phyloP scores from a whole-genome alignment of 352 stramenopile genomes.

The Phytophthora colocasiae region DNA sequence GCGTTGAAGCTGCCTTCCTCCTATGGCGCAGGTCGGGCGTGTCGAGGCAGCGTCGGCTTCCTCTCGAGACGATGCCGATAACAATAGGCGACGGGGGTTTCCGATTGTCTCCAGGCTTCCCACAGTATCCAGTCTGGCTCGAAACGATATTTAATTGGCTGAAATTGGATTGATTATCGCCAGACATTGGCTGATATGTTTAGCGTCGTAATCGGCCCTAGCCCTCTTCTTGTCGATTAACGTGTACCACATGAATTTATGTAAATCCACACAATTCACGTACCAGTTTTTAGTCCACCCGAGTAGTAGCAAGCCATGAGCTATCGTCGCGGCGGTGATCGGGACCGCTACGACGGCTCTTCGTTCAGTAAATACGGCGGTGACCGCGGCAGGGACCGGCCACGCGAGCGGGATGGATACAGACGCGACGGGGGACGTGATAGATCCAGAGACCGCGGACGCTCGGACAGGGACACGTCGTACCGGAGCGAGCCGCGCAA shows the following conservation, averaged over 20 bases:
- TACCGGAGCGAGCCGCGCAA: conserved; percentile 37
- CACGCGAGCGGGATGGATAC: conserved; percentile 48
- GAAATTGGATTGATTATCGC: conserved; percentile 9
- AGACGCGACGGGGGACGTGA: conserved; percentile 36
- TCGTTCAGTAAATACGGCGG: conserved; percentile 38
- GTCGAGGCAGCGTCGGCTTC: conserved; percentile 13
- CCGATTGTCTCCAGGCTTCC: conserved; percentile 21
- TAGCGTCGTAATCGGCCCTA: conserved; percentile 23
- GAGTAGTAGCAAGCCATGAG: conserved; percentile 24
- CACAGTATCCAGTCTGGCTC: conserved; percentile 33
- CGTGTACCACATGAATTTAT: conserved; percentile 8
- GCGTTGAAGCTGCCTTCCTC: conserved; percentile 28
- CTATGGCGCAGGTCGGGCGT: conserved; percentile 21
- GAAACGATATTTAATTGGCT: conserved; percentile 6
- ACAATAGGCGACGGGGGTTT: conserved; percentile 35
- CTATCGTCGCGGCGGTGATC: conserved; percentile 33
- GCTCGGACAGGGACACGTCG: conserved; percentile 44
- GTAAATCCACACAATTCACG: not conserved
- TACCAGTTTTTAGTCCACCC: not conserved
- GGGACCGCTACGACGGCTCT: conserved; percentile 30
- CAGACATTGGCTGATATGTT: conserved; percentile 21
- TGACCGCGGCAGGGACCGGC: conserved; percentile 30
- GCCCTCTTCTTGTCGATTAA: not conserved
- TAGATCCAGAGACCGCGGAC: conserved; percentile 35
- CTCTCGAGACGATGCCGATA: conserved; percentile 8